Conservation (phyloP, 305 asterid species). For the Plantago rigida region DNA sequence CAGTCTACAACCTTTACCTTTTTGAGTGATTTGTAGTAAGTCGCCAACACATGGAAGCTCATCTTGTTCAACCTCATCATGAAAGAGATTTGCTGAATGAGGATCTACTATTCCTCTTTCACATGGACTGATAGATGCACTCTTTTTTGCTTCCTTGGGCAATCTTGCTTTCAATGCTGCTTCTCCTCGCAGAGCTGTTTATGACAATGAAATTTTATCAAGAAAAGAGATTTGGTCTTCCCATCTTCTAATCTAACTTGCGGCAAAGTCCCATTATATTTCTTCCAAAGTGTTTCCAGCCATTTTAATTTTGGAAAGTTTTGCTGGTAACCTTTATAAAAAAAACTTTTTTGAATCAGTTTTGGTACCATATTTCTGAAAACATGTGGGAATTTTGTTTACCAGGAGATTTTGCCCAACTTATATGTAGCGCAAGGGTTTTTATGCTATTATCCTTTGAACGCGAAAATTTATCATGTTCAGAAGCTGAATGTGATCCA, state of each 20-base stretch:
- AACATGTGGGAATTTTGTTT: too few relatives aligned
- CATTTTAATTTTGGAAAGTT: neutral
- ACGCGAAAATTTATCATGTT: neutral
- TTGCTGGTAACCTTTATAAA: neutral
- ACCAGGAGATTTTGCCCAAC: too few relatives aligned
- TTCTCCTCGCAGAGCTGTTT: conserved; percentile 71
- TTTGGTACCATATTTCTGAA: too few relatives aligned
- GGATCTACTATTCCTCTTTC: conserved; percentile 46
- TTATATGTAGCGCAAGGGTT: too few relatives aligned
- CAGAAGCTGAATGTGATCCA: neutral
- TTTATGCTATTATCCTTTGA: too few relatives aligned
- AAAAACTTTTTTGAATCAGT: too few relatives aligned
- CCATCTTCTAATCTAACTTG: neutral
- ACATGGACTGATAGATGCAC: conserved; percentile 68
- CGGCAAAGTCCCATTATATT: neutral
- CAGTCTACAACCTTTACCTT: conserved; percentile 36
- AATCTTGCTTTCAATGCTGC: conserved; percentile 64
- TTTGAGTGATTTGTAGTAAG: conserved; percentile 53
- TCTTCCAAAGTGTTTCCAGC: neutral
- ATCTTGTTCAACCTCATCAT: conserved; percentile 34
- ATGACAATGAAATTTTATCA: neutral
- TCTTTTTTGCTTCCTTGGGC: conserved; percentile 66
- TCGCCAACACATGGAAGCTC: conserved; percentile 61
- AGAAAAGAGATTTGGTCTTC: too few relatives aligned
- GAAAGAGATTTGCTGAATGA: conserved; percentile 17